Conservation (phyloP, 2,329 filamentous ascomycete species). For the Lithohypha guttulata region DNA sequence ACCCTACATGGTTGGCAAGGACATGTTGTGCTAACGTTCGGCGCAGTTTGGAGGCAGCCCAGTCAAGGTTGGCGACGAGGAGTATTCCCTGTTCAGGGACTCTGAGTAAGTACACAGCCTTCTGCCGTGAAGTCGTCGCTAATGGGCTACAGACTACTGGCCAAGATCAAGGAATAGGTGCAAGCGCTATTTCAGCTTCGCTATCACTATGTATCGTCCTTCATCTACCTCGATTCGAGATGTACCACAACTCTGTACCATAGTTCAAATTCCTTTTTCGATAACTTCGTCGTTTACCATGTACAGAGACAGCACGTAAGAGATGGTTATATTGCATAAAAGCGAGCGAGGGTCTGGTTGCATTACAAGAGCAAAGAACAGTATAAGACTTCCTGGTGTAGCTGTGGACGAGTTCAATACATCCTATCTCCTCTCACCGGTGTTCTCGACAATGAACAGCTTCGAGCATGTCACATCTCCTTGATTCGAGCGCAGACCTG, state of each 20-base stretch:
- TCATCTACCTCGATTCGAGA: neutral
- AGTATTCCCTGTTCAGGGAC: constrained; percentile 92
- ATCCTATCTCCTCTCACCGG: constrained; percentile 5
- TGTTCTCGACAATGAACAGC: too few species aligned
- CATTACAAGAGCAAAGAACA: constrained; percentile 1
- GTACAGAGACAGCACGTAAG: neutral
- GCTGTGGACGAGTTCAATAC: neutral
- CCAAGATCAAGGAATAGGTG: constrained; percentile 95
- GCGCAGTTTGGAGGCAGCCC: constrained; percentile 79
- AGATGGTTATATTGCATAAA: constrained; percentile 7
- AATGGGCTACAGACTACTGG: constrained; percentile 59
- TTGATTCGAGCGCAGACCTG: too few species aligned
- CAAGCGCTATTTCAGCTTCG: neutral
- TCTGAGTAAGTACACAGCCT: constrained; percentile 65
- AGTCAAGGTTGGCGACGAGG: constrained; percentile 94
- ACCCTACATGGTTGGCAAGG: constrained; percentile 3
- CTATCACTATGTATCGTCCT: neutral
- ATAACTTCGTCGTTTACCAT: neutral
- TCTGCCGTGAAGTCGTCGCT: constrained; percentile 1
- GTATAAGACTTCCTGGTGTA: constrained; percentile 2
- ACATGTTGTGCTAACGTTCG: constrained; percentile 17
- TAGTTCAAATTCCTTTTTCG: constrained; percentile 3
- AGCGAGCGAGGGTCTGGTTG: neutral
- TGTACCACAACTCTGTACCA: constrained; percentile 8
- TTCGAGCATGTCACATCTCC: too few species aligned